phyloP scores from a whole-genome alignment of 192 early-diverging fungal species.

The Coemansia sp. region DNA sequence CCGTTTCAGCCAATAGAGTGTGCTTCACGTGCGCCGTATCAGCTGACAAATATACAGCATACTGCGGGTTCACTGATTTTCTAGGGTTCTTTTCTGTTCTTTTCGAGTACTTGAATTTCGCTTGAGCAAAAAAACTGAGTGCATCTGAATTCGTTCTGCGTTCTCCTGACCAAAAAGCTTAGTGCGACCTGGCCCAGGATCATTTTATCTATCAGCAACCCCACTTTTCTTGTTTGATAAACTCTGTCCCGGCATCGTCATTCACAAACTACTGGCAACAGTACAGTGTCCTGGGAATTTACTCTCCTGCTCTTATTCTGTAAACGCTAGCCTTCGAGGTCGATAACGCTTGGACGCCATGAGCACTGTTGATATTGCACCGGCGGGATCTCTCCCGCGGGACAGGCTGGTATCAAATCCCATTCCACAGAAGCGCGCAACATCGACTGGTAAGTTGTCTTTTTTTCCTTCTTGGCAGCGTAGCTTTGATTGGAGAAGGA shows the following conservation, averaged over 20 bases:
- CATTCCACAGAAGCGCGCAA: constrained; percentile 30
- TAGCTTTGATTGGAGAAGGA: not conserved
- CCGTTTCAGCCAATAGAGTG: constrained; percentile 7
- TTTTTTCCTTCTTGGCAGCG: not conserved
- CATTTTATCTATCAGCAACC: too few species aligned
- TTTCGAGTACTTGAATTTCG: not conserved
- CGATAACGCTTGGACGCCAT: constrained; percentile 3
- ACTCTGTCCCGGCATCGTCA: not conserved
- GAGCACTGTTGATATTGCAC: constrained; percentile 21
- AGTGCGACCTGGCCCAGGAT: too few species aligned
- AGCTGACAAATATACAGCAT: not conserved
- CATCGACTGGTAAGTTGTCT: constrained; percentile 13
- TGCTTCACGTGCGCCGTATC: constrained; percentile 12
- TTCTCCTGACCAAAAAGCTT: not conserved
- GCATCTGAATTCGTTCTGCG: not conserved
- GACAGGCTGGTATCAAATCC: not conserved
- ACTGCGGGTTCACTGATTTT: not conserved
- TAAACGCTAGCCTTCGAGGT: too few species aligned
- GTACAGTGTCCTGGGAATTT: not conserved
- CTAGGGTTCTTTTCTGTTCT: constrained; percentile 1
- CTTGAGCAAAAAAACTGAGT: not conserved
- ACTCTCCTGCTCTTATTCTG: not conserved
- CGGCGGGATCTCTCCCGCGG: not conserved
- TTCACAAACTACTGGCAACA: not conserved
- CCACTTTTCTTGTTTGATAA: not conserved